These are phyloP conservation scores for Neocatenulostroma microsporum DNA, from an alignment of 2,329 filamentous ascomycete species.

Conservation along the genomic window DNA sequence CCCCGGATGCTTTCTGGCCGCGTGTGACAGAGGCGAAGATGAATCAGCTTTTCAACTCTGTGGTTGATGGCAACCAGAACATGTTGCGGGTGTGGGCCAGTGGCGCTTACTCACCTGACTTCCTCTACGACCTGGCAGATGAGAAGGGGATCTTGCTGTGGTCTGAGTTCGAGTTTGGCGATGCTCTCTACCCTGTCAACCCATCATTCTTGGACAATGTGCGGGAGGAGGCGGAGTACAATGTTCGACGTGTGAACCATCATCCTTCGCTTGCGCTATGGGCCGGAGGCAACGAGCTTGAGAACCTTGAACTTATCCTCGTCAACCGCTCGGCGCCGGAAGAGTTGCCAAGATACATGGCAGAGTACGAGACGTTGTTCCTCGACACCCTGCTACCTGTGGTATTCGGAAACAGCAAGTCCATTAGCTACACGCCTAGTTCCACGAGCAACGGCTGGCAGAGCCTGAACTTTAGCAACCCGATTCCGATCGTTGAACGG, in stretches of 20 bases:
- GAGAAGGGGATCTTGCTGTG: slow-evolving; percentile 54
- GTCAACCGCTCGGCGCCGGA: slow-evolving; percentile 37
- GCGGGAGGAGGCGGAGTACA: slow-evolving; percentile 49
- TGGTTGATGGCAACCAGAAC: slow-evolving; percentile 53
- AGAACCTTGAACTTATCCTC: slow-evolving; percentile 44
- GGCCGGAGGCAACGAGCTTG: slow-evolving; percentile 47
- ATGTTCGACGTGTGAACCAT: slow-evolving; percentile 54
- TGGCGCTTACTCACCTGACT: slow-evolving; percentile 54
- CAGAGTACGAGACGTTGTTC: slow-evolving; percentile 53
- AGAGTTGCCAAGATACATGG: slow-evolving; percentile 35
- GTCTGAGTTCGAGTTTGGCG: slow-evolving; percentile 57
- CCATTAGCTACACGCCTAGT: slow-evolving; percentile 54
- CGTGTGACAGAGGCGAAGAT: slow-evolving; percentile 49
- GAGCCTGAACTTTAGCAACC: slow-evolving; percentile 45
- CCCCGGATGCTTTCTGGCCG: slow-evolving; percentile 56
- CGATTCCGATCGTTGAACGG: slow-evolving; percentile 43
- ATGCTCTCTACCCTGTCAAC: slow-evolving; percentile 52
- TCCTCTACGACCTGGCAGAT: slow-evolving; percentile 56
- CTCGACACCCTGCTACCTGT: slow-evolving; percentile 48
- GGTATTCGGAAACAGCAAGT: slow-evolving; percentile 51
- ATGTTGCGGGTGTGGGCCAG: slow-evolving; percentile 57
- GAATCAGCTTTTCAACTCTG: slow-evolving; percentile 46
- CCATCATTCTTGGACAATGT: slow-evolving; percentile 49
- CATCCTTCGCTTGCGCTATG: slow-evolving; percentile 36
- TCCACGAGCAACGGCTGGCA: slow-evolving; percentile 55